These are phyloP conservation scores for Lenwebbia sp. DNA, from an alignment of 345 rosid species.

Conservation along the genomic window DNA sequence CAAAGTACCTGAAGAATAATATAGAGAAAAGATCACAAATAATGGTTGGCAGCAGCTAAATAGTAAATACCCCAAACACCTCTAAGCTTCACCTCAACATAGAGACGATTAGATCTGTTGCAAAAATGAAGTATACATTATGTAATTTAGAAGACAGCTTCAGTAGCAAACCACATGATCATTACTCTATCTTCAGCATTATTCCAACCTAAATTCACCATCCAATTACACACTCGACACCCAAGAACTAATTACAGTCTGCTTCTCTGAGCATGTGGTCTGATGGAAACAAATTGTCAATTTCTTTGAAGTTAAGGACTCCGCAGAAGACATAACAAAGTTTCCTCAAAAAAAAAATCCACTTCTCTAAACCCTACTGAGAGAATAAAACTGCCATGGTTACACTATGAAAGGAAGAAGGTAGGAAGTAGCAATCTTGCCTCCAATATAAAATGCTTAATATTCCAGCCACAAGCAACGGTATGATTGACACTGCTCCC, in stretches of 20 bases:
- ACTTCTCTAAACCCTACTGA: neutral
- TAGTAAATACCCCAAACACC: neutral
- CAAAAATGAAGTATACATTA: neutral
- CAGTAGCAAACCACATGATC: neutral
- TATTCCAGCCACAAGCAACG: constrained; percentile 61
- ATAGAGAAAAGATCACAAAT: neutral
- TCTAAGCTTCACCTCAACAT: neutral
- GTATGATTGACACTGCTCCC: constrained; percentile 67
- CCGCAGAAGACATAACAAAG: neutral
- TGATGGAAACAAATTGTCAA: neutral
- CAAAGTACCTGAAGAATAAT: constrained; percentile 47
- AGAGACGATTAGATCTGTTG: neutral
- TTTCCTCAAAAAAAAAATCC: neutral
- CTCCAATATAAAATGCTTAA: constrained; percentile 86
- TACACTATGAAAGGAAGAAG: neutral
- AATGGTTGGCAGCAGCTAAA: neutral
- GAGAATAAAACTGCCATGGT: neutral
- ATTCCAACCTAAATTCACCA: neutral
- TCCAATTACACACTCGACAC: neutral
- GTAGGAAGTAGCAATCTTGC: constrained; percentile 17
- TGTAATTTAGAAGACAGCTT: neutral
- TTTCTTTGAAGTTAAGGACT: neutral
- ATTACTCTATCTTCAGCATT: neutral
- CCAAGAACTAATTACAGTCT: neutral
- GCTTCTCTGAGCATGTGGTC: neutral